Base-by-base conservation (phyloP, 169 alveolate species). In the Cryptosporidium ubiquitum region DNA sequence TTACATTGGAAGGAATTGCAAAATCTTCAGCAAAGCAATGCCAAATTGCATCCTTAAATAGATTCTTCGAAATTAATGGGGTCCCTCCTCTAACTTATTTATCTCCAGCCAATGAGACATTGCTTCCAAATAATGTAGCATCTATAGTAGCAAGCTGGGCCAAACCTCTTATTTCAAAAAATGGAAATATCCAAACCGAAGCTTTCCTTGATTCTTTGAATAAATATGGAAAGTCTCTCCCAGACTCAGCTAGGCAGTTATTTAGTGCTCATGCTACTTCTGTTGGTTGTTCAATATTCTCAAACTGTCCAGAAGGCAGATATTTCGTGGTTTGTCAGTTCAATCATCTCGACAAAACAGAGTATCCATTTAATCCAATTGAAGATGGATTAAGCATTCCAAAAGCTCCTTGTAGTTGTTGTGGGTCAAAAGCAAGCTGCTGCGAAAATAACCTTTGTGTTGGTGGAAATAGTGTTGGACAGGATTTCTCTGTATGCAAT, bases 401-500 rank as follows among this genome's bases (percentile, higher is more conserved):
- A 20, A 79, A 61, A 60, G 31, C 58, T 16, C 89, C 89, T 31
- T 79, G 89, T 40, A 79, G 89, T 16, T 79, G 89, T 47, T 79
- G 89, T 79, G 89, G 89, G 9, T 79, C 89, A 2, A 29, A 23
- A 66, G 89, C 89, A 64, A 61, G 60, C 6, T 79, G 89, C 40
- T 79, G 89, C 14, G 89, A 79, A 79, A 79, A 79, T n/a, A 79
- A 79, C 26, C 66, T 79, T 29, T 79, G 89, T 79, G 89, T 79
- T 1, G 89, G 89, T 40, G 89, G 89, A 20, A 79, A 79, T 26
- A 79, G 89, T 79, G 37, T 61, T 58, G 89, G 79, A 61, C 89
- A 79, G 33, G 89, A 79, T 49, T 79, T 61, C 20, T 60, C 74
- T 2, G 68, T 61, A n/a, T 79, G 89, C 23, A 61, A 61, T n/a